Evolutionary conservation across 83 land plant species (phyloP).

Genomic region (Picea abies): DNA sequence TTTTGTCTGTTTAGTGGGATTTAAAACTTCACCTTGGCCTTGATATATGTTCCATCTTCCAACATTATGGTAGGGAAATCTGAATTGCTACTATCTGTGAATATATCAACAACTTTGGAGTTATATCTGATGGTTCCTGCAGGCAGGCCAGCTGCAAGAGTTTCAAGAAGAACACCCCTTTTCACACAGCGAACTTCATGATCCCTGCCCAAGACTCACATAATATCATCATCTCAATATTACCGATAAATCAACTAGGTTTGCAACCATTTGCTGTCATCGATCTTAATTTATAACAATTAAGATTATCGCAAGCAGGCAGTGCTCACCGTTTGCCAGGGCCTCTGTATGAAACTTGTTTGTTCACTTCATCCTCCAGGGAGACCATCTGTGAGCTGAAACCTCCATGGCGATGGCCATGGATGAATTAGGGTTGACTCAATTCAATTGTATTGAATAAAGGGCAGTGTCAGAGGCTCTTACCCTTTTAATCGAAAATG

Average conservation of each 20-base stretch:
- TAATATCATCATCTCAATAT: no score
- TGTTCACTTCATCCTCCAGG: background rate
- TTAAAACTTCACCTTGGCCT: slow-evolving; percentile 56
- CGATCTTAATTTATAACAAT: no score
- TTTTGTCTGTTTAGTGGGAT: background rate
- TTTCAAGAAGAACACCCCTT: slow-evolving; percentile 43
- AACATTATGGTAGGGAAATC: slow-evolving; percentile 44
- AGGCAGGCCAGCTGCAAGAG: slow-evolving; percentile 52
- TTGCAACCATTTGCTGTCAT: no score
- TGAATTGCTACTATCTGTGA: slow-evolving; percentile 20
- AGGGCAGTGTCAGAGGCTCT: background rate
- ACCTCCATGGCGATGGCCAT: background rate
- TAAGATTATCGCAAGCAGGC: background rate
- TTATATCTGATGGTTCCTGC: slow-evolving; percentile 51
- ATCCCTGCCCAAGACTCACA: background rate
- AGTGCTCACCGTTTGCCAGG: background rate
- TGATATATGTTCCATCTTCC: slow-evolving; percentile 52
- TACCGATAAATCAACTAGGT: no score
- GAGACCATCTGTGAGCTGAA: slow-evolving; percentile 1
- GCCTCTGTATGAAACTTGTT: background rate
- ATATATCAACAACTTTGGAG: slow-evolving; percentile 50
- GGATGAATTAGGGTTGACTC: background rate
- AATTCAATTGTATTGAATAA: background rate
- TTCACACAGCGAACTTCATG: slow-evolving; percentile 58
- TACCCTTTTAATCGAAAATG: slow-evolving; percentile 32